Percentiles rank a stretch among this genome's conserved stretches.
phyloP scores from a whole-genome alignment of 2,329 filamentous ascomycete species.

The Chaetothyriales sp. region DNA sequence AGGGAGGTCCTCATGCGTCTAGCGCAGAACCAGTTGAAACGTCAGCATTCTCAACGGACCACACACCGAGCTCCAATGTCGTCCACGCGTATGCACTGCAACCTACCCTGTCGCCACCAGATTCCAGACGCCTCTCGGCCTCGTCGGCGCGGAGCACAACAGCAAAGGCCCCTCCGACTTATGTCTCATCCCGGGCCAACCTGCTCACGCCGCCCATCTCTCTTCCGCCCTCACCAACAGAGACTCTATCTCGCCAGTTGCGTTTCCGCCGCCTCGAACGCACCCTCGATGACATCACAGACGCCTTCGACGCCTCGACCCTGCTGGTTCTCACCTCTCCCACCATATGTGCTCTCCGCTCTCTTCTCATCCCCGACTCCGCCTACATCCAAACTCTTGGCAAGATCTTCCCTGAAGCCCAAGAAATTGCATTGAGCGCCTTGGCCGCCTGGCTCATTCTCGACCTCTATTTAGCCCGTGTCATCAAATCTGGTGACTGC shows the following conservation, averaged over 20 bases:
- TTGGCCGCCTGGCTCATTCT: slow-evolving; percentile 14
- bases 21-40: slow-evolving; percentile 6
- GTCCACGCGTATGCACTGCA: not conserved
- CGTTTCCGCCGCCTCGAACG: slow-evolving; percentile 3
- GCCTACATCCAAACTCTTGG: slow-evolving; percentile 7
- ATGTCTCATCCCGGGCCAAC: not conserved
- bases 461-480: slow-evolving; percentile 9
- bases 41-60: slow-evolving; percentile 15
- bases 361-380: slow-evolving; percentile 2
- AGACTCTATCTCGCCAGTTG: not conserved
- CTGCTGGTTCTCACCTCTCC: slow-evolving; percentile 9
- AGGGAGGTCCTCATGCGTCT: slow-evolving; percentile 7
- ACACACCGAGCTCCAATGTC: slow-evolving; percentile 7
- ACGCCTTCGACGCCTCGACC: slow-evolving; percentile 9
- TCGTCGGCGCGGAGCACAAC: slow-evolving; percentile 1
- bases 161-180: not conserved
- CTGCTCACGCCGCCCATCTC: not conserved
- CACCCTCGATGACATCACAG: slow-evolving; percentile 6
- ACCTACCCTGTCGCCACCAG: not conserved
- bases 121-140: slow-evolving; percentile 2
- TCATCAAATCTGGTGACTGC: not conserved
- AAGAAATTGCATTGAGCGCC: slow-evolving; percentile 4
- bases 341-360: slow-evolving; percentile 3
- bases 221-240: not conserved
- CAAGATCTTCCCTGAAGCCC: slow-evolving; percentile 10